Base-by-base conservation (phyloP, 139 green algal species). In the Chlorella sorokiniana region DNA sequence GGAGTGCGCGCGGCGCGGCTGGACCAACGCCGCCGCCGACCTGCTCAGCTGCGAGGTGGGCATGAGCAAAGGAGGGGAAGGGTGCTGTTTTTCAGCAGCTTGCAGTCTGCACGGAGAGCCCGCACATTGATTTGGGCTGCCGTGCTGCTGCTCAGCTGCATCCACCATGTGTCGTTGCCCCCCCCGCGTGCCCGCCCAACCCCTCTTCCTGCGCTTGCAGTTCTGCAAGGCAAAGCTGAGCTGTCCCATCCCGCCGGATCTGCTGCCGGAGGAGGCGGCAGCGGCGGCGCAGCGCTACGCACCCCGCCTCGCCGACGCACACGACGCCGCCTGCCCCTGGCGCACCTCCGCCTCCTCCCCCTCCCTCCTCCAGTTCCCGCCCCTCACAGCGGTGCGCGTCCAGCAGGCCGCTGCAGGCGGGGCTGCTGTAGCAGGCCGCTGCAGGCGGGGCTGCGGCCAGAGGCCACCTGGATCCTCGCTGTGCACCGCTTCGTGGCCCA, bases 1-100 rank as follows among this genome's bases (percentile, higher is more conserved):
- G 25, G 83, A 87, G n/a, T 95, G 92, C 52, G 90, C 92, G 7
- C 65, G 89, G 16, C 76, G 86, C 4, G 92, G 92, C 6, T 95
- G 92, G 92, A 56, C 85, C 29, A 95, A 95, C 81, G 65, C 82
- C 1, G 83, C 61, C 7, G 40, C 72, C 14, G 92, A 95, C 84
- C 73, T 86, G 65, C 84, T 95, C 4, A 69, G 51, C 25, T 95
- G 92, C 85, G 89, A 95, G 83, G 84, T 89, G 81, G 7, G 64
- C 25, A 31, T 10, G 59, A 16, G 25, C 20, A 7, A n/a, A 67
- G 59, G 22, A 67, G 25, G 7, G 20, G 22, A 67, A n/a, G 59
- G 20, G 25, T n/a, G n/a, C n/a, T n/a, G n/a, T n/a, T n/a, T n/a
- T n/a, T n/a, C n/a, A n/a, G n/a, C n/a, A n/a, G n/a, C n/a, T n/a